Evolutionary conservation across 306 rosid genomes (phyloP), one percentile per base, ranked within the genome.

Genomic region (Datisca glomerata): DNA sequence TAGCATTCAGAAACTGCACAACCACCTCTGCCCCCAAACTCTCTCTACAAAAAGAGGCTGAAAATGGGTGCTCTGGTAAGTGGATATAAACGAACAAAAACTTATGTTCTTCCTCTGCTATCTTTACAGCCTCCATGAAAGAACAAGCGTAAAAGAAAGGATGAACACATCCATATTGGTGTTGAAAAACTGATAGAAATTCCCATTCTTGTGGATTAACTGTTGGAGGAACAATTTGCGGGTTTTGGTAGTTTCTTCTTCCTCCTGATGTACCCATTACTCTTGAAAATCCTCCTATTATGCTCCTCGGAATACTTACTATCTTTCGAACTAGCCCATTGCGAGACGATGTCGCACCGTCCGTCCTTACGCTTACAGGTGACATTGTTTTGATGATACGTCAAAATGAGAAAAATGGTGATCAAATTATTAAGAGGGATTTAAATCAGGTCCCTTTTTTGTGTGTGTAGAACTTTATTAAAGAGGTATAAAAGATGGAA

Each of bases 1-100:
- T 86, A 37, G 85, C 79, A 28, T 78, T 92, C 47, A 86, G 92
- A 64, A 68, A 78, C 60, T 81, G 75, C 7, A 52, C 73, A 18
- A 69, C 86, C 0, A 71, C 53, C 53, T 81, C 87, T 0, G 85
- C 73, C 57, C 85, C 64, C 24, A 79, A 44, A 1, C 94, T 75
- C 19, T 66, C 86, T 54, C 57, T 68, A 42, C 96, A 78, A 68
- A 81, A 81, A 10, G 48, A 51, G 14, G 56, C 63, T 3, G 84
- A 64, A 44, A 70, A 78, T 34, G 84, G 86, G 66, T 73, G 79
- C 25, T 81, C 79, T 3, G 71, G 81, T 2, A 86, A 79, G 50
- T 86, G 96, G 1, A 86, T 76, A 49, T 78, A 81, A 75, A 86
- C 10, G 71, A 86, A 86, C 66, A 78, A 21, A 43, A 86, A 75